Evolutionary conservation across 495 filamentous ascomycete genomes (phyloP).

Genomic region (Penicillium longicatenatum): DNA sequence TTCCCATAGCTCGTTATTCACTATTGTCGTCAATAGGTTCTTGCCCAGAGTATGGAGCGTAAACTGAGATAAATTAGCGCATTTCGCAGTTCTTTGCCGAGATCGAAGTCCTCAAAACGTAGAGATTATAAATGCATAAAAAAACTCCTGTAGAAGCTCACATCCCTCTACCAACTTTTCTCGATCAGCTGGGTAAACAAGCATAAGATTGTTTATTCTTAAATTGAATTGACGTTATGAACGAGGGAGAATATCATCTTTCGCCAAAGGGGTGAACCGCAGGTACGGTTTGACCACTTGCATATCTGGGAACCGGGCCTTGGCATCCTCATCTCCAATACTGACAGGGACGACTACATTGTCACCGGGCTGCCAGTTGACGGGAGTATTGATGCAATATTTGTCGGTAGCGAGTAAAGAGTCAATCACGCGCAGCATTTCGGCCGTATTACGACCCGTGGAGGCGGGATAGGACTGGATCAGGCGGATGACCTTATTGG

Average conservation of each 20-base stretch:
- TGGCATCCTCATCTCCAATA: slow-evolving; percentile 2
- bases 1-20: too few species aligned
- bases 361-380: slow-evolving; percentile 5
- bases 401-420: slow-evolving; percentile 7
- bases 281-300: slow-evolving; percentile 3
- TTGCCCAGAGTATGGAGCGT: too few species aligned
- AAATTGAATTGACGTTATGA: background rate
- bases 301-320: background rate
- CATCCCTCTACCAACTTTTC: too few species aligned
- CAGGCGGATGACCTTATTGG: slow-evolving; percentile 9
- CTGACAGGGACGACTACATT: slow-evolving; percentile 1
- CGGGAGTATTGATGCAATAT: slow-evolving; percentile 1
- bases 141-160: too few species aligned
- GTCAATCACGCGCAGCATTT: slow-evolving; percentile 3
- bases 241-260: background rate
- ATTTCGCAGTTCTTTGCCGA: too few species aligned
- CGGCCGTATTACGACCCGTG: slow-evolving; percentile 3
- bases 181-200: too few species aligned
- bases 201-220: too few species aligned
- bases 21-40: too few species aligned
- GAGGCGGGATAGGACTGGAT: slow-evolving; percentile 7
- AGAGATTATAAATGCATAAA: too few species aligned
- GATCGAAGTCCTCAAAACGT: too few species aligned
- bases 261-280: slow-evolving; percentile 2
- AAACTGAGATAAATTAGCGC: too few species aligned